A percentile compares a stretch with the other conserved stretches of the same genome.
Evolutionary conservation across 306 rosid species (phyloP).

Genomic region (Quercus ilex): DNA sequence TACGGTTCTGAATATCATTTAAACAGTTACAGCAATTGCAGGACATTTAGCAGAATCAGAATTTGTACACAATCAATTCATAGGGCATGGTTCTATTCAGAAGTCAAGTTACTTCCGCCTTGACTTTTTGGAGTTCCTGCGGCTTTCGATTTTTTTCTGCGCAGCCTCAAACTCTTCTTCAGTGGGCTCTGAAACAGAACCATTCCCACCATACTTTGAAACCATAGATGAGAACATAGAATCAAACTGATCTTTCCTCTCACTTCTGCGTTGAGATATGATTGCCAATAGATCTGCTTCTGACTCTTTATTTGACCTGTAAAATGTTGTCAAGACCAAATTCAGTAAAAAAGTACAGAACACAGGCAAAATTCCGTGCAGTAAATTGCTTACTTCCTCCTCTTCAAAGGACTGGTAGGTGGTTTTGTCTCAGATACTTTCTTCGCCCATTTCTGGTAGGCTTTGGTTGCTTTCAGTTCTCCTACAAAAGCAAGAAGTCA

Average conservation of each 20-base stretch:
- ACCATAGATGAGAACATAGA: conserved; percentile 77
- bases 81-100: background rate
- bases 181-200: conserved; percentile 55
- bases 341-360: conserved; percentile 1
- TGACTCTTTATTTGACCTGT: conserved; percentile 56
- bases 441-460: conserved; percentile 71
- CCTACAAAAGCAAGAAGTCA: conserved; percentile 30
- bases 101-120: conserved; percentile 49
- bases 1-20: background rate
- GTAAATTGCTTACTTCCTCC: conserved; percentile 48
- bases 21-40: background rate
- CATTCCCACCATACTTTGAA: conserved; percentile 67
- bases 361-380: conserved; percentile 1
- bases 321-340: conserved; percentile 12
- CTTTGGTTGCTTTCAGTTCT: conserved; percentile 70
- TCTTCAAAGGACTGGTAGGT: conserved; percentile 74
- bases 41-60: background rate
- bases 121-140: conserved; percentile 53
- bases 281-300: conserved; percentile 56
- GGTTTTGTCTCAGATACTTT: conserved; percentile 74
- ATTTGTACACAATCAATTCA: background rate
- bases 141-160: conserved; percentile 63
- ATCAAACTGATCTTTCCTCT: conserved; percentile 63
- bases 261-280: conserved; percentile 54
- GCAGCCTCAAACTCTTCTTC: conserved; percentile 88